These are phyloP conservation scores for Dalechampia spathulata DNA, from an alignment of 441 rosid species.

Conservation along the genomic window DNA sequence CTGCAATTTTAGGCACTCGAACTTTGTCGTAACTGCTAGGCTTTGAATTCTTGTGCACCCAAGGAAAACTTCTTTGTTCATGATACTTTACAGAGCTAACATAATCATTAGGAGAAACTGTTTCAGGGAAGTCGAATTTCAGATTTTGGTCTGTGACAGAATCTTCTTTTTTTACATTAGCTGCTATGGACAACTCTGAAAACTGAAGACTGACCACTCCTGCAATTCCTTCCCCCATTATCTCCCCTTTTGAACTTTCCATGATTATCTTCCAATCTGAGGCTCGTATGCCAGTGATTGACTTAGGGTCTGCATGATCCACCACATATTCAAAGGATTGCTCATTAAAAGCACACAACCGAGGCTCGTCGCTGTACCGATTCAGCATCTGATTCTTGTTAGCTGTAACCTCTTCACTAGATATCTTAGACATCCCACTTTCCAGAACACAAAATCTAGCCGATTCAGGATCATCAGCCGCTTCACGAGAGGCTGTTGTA, in stretches of 20 bases:
- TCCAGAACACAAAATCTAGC: constrained; percentile 13
- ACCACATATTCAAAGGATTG: constrained; percentile 22
- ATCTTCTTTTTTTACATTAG: constrained; percentile 16
- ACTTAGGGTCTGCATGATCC: constrained; percentile 11
- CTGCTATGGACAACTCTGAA: constrained; percentile 16
- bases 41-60: constrained; percentile 4
- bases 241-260: constrained; percentile 28
- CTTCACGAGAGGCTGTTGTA: constrained; percentile 10
- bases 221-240: constrained; percentile 22
- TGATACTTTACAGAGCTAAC: not conserved
- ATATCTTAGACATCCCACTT: constrained; percentile 5
- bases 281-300: constrained; percentile 17
- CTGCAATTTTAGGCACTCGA: constrained; percentile 17
- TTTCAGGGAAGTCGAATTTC: constrained; percentile 13
- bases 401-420: constrained; percentile 18
- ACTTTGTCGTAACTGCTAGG: constrained; percentile 13
- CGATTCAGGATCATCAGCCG: constrained; percentile 15
- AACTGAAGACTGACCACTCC: constrained; percentile 20
- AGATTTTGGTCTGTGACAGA: constrained; percentile 7
- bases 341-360: constrained; percentile 22
- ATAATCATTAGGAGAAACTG: constrained; percentile 12
- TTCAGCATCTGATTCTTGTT: constrained; percentile 5
- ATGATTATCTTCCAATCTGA: constrained; percentile 25
- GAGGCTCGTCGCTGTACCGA: constrained; percentile 10
- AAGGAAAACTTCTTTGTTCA: constrained; percentile 8